A percentile compares a stretch with the other conserved stretches of the same genome.
Conservation (phyloP, 2,329 filamentous ascomycete genomes). For the Sclerotinia trifoliorum region DNA sequence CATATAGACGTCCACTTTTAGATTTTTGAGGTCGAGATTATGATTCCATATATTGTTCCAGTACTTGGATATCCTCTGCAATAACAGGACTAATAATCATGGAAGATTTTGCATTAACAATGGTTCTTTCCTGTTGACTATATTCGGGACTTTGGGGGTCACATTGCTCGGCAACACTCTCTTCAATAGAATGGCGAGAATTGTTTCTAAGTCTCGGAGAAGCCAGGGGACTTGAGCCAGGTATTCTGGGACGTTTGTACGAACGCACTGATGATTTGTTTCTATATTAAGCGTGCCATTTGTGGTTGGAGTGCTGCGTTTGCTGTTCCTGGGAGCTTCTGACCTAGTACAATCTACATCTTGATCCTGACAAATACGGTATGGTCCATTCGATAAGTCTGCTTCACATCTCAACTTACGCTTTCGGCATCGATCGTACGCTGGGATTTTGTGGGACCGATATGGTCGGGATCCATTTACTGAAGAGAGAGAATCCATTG, state of each 20-base stretch:
- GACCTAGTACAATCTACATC: background rate
- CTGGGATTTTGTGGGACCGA: constrained; percentile 3
- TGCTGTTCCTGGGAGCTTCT: background rate
- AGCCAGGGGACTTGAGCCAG: background rate
- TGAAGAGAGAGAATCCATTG: background rate
- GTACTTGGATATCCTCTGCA: constrained; percentile 58
- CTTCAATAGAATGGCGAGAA: background rate
- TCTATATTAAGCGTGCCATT: background rate
- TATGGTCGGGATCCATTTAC: background rate
- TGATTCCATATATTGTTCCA: constrained; percentile 56
- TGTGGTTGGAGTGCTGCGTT: background rate
- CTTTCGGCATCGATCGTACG: constrained; percentile 13
- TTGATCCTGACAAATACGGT: constrained; percentile 1
- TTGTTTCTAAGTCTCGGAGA: background rate
- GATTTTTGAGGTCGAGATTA: constrained; percentile 35
- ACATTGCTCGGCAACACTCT: background rate
- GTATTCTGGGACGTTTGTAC: background rate
- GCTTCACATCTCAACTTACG: constrained; percentile 11
- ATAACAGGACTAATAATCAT: constrained; percentile 57
- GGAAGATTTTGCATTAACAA: background rate
- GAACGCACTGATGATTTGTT: background rate
- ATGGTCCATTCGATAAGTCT: background rate
- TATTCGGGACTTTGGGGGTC: constrained; percentile 1
- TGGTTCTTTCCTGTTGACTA: background rate
- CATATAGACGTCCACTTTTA: background rate